Percentiles rank a stretch among this genome's conserved stretches.
phyloP scores from a whole-genome alignment of 2,329 filamentous ascomycete genomes.

The Fusarium sp. region DNA sequence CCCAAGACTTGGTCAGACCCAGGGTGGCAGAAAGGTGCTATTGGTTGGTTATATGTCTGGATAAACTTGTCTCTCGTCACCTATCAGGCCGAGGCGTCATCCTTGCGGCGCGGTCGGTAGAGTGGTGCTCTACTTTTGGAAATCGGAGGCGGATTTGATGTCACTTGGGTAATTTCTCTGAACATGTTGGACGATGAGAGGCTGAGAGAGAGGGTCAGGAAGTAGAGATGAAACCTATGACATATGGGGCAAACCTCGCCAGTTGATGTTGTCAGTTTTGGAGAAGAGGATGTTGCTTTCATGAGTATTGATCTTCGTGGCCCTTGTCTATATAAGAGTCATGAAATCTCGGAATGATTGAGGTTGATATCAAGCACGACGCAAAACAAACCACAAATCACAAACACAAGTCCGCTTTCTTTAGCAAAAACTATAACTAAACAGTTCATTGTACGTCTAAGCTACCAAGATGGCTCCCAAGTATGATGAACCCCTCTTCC shows the following conservation, averaged over 20 bases:
- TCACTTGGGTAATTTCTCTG: background rate
- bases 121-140: background rate
- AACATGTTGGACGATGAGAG: background rate
- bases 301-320: background rate
- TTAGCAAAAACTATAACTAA: fast-evolving
- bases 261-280: background rate
- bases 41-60: slow-evolving; percentile 25
- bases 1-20: background rate
- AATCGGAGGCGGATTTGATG: slow-evolving; percentile 5
- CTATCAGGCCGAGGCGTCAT: slow-evolving; percentile 2
- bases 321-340: background rate
- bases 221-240: background rate
- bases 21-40: background rate
- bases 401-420: fast-evolving
- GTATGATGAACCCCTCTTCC: background rate
- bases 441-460: too few species aligned
- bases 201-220: background rate
- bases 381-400: background rate
- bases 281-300: background rate
- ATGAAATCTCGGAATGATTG: fast-evolving
- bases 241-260: background rate
- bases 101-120: slow-evolving; percentile 2
- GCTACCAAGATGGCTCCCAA: slow-evolving; percentile 4
- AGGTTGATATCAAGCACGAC: background rate
- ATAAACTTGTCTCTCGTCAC: slow-evolving; percentile 7